These are phyloP conservation scores for Chalciporus pseudorubinellus DNA, from an alignment of 768 basidiomycete species.

Conservation along the genomic window DNA sequence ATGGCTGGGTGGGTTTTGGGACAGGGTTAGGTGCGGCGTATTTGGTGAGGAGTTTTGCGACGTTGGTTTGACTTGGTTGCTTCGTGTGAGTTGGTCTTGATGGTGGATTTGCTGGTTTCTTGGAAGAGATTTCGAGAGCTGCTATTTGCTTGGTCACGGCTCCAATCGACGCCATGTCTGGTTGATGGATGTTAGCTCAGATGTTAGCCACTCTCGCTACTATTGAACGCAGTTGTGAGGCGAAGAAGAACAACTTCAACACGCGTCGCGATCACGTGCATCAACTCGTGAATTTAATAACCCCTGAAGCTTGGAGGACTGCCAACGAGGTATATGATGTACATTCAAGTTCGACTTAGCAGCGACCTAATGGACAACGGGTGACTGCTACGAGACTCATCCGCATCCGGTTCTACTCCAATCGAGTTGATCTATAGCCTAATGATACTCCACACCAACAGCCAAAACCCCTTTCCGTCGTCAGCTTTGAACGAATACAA, in stretches of 20 bases:
- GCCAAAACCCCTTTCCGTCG: background rate
- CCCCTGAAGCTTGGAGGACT: too few relatives aligned
- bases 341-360: too few relatives aligned
- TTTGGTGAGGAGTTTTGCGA: conserved; percentile 72
- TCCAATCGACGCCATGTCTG: conserved; percentile 47
- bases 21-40: conserved; percentile 61
- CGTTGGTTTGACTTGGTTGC: conserved; percentile 56
- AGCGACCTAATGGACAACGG: too few relatives aligned
- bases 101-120: conserved; percentile 40
- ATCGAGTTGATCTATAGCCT: conserved; percentile 1
- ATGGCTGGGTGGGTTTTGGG: conserved; percentile 34
- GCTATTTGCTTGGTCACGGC: conserved; percentile 66
- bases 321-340: too few relatives aligned
- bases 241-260: conserved; percentile 10
- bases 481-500: conserved; percentile 15
- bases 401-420: too few relatives aligned
- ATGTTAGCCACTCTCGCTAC: background rate
- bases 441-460: conserved; percentile 22
- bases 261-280: conserved; percentile 31
- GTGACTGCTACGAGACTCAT: too few relatives aligned
- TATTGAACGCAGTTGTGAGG: background rate
- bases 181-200: background rate
- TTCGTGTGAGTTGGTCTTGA: conserved; percentile 42
- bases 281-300: background rate
- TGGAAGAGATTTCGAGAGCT: conserved; percentile 60